Base-by-base conservation (phyloP, 2,329 filamentous ascomycete genomes). In the Cercospora sesami region DNA sequence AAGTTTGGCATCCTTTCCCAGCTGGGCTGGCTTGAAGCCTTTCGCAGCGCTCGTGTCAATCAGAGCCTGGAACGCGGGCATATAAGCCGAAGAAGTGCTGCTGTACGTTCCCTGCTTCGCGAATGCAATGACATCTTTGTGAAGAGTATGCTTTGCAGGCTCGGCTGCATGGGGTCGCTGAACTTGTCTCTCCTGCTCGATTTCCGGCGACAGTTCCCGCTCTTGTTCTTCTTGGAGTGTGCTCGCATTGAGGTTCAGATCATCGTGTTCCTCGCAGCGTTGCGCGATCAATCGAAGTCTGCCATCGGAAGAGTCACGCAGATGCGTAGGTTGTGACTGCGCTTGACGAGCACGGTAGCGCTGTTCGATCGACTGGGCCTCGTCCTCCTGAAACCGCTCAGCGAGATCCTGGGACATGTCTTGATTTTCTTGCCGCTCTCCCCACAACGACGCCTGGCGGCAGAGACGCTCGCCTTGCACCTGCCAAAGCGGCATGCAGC, bases 211-310 rank as follows among this genome's bases (percentile, higher is more conserved):
- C 0, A 92, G 79, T 68, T 92, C 90, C 0, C 89, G 82, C 73
- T 92, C 90, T 69, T 92, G 88, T 66, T 92, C 90, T 72, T 91
- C 88, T 3, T 86, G 79, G 0, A 91, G 76, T 0, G 78, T 77
- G 0, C 80, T 79, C 0, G 70, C 61, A 0, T 66, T 62, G 68
- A 73, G 72, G 8, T 63, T 21, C 0, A 74, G 63, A n/a, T 69
- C 57, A 16, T 72, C 69, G 57, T 76, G 73, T n/a, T 70, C 60
- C 0, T 18, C 55, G 39, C 74, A 77, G 7, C 73, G 65, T 12
- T 66, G 21, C 5, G 55, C 33, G 36, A 74, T 74, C 1, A 79
- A 73, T 1, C 75, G 70, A 28, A 82, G 72, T 2, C 73, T 63
- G 51, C 75, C 68, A 5, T 77, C 75, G 3, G 5, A 28, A 2